These are phyloP conservation scores for Mycena epipterygia DNA, from an alignment of 768 basidiomycete species.

Conservation along the genomic window DNA sequence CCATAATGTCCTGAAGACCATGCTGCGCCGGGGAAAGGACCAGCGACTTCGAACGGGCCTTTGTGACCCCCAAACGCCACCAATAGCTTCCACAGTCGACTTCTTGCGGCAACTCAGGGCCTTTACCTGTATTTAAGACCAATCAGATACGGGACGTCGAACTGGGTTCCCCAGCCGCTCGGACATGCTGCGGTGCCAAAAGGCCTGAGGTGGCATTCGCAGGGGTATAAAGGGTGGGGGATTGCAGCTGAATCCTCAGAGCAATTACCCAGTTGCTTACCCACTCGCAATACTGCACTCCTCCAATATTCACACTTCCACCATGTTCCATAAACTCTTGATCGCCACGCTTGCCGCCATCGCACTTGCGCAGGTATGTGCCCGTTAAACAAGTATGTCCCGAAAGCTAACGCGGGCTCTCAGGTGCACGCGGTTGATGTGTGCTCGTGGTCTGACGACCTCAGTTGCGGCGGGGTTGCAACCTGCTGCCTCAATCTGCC, in stretches of 20 bases:
- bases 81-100: not conserved
- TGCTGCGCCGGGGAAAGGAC: not conserved
- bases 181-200: not conserved
- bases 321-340: no score
- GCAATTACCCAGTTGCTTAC: no score
- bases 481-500: not conserved
- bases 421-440: slow-evolving; percentile 41
- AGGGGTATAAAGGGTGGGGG: no score
- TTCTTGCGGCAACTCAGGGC: slow-evolving; percentile 17
- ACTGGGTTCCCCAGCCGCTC: not conserved
- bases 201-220: no score
- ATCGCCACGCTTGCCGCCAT: no score
- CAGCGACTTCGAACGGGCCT: not conserved
- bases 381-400: no score
- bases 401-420: no score
- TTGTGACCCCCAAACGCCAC: slow-evolving; percentile 2
- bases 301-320: no score
- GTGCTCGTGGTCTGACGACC: slow-evolving; percentile 33
- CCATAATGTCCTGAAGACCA: not conserved
- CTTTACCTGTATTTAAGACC: not conserved
- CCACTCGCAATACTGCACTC: no score
- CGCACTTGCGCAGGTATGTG: no score
- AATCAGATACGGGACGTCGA: not conserved
- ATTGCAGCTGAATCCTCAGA: no score
- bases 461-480: not conserved